phyloP scores from a whole-genome alignment of 2,329 filamentous ascomycete species.

The Massarina eburnea region DNA sequence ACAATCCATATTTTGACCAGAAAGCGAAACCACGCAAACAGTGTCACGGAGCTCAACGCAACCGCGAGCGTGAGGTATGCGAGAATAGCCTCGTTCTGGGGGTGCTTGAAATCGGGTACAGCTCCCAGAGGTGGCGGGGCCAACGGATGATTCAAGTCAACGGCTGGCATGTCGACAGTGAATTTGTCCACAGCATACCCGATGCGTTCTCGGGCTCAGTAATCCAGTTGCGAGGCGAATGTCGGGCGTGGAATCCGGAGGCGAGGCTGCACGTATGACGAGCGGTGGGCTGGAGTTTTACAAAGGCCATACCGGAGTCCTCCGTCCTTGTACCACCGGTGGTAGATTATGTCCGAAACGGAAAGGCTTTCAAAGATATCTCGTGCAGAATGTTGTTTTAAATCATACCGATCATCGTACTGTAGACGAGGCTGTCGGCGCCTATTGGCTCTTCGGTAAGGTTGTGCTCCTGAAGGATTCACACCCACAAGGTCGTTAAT shows the following conservation, averaged over 20 bases:
- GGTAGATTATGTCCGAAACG: not conserved
- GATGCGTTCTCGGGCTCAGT: not conserved
- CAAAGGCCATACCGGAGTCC: not conserved
- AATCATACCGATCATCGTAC: not conserved
- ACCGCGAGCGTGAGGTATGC: slow-evolving; percentile 8
- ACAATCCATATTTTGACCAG: slow-evolving; percentile 15
- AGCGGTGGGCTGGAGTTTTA: no score
- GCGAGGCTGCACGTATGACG: not conserved
- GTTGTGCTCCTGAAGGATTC: not conserved
- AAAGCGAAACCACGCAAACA: slow-evolving; percentile 19
- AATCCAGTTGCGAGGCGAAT: not conserved
- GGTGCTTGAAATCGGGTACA: slow-evolving; percentile 10
- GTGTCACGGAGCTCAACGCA: slow-evolving; percentile 7
- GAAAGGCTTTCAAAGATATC: not conserved
- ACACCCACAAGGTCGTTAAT: not conserved
- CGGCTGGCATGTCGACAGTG: not conserved
- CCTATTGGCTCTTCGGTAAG: not conserved
- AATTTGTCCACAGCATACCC: not conserved
- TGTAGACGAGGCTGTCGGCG: not conserved
- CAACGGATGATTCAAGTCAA: slow-evolving; percentile 1
- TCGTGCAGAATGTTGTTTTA: not conserved
- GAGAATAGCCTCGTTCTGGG: slow-evolving; percentile 10
- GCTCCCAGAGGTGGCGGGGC: slow-evolving; percentile 7
- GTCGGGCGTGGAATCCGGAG: not conserved
- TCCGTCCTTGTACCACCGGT: not conserved